A percentile compares a stretch with the other conserved stretches of the same genome.
Evolutionary conservation across 805 yeast species (phyloP).

Genomic region (Wickerhamiella vanderwaltii): DNA sequence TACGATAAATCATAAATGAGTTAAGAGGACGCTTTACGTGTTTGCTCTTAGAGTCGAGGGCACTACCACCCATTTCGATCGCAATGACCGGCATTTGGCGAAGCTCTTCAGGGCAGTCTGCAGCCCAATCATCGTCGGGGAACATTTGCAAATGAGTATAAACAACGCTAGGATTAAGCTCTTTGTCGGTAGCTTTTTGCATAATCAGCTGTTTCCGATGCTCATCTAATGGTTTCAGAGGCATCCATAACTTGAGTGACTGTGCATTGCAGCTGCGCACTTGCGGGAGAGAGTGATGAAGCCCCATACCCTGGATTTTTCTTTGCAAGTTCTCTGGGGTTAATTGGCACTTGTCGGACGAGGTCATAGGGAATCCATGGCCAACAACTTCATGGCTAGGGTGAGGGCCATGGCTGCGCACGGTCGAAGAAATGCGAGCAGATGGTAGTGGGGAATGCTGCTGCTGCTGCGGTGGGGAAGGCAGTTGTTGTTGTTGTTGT

Average conservation of each 20-base stretch:
- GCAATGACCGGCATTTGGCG: slow-evolving; percentile 8
- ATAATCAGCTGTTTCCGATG: slow-evolving; percentile 21
- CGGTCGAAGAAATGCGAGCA: not conserved
- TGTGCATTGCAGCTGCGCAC: slow-evolving; percentile 2
- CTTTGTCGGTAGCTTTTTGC: slow-evolving; percentile 22
- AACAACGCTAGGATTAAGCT: slow-evolving; percentile 22
- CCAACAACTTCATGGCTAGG: not conserved
- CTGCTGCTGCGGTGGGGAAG: not conserved
- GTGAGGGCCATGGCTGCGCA: not conserved
- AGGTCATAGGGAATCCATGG: not conserved
- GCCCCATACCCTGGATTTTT: slow-evolving; percentile 4
- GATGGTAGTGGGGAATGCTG: not conserved
- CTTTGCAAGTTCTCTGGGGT: slow-evolving; percentile 5
- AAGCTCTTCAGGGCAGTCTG: slow-evolving; percentile 10
- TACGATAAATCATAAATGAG: slow-evolving; percentile 37
- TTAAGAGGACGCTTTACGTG: slow-evolving; percentile 37
- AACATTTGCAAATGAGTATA: slow-evolving; percentile 22
- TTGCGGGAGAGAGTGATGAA: slow-evolving; percentile 5
- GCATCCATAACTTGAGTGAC: slow-evolving; percentile 22
- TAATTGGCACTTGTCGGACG: not conserved
- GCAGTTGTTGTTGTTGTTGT: not conserved
- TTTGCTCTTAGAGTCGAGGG: slow-evolving; percentile 13
- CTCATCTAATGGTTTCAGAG: slow-evolving; percentile 22
- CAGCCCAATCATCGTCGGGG: slow-evolving; percentile 14
- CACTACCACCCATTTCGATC: slow-evolving; percentile 6